These are phyloP conservation scores for Backusella morwellensis DNA, from an alignment of 192 early-diverging fungal genomes.

Conservation along the genomic window DNA sequence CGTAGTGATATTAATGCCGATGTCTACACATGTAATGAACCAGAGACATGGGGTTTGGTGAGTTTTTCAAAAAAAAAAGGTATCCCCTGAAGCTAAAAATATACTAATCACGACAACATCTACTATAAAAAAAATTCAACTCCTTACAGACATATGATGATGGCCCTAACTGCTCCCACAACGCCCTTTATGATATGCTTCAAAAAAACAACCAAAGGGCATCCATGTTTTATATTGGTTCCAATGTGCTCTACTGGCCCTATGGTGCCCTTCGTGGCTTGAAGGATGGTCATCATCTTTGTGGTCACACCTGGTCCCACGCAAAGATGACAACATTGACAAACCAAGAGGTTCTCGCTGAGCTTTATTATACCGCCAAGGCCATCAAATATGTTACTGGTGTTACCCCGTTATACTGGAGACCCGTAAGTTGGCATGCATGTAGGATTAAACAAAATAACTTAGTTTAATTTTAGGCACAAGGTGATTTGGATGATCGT, in stretches of 20 bases:
- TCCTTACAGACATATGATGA: conserved; percentile 56
- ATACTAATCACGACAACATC: background rate
- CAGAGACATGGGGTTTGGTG: conserved; percentile 43
- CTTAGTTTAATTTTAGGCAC: conserved; percentile 21
- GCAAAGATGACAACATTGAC: conserved; percentile 46
- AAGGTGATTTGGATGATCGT: conserved; percentile 60
- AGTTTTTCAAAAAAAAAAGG: background rate
- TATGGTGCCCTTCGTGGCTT: conserved; percentile 40
- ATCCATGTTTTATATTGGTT: conserved; percentile 64
- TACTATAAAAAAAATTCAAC: background rate
- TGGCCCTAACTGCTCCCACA: conserved; percentile 51
- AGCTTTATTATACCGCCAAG: conserved; percentile 53
- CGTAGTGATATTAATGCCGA: conserved; percentile 33
- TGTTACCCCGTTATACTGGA: conserved; percentile 37
- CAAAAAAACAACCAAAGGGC: conserved; percentile 45
- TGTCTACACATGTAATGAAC: conserved; percentile 31
- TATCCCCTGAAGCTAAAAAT: background rate
- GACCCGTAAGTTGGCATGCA: conserved; percentile 26
- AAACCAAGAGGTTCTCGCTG: conserved; percentile 47
- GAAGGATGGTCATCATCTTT: conserved; percentile 58
- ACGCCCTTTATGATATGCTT: conserved; percentile 46
- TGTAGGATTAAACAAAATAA: background rate
- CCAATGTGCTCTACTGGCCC: conserved; percentile 51
- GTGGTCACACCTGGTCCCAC: conserved; percentile 65
- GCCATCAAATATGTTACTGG: conserved; percentile 40